These are phyloP conservation scores for Thalassiosira livingstoniorum DNA, from an alignment of 352 stramenopile genomes.

Conservation along the genomic window DNA sequence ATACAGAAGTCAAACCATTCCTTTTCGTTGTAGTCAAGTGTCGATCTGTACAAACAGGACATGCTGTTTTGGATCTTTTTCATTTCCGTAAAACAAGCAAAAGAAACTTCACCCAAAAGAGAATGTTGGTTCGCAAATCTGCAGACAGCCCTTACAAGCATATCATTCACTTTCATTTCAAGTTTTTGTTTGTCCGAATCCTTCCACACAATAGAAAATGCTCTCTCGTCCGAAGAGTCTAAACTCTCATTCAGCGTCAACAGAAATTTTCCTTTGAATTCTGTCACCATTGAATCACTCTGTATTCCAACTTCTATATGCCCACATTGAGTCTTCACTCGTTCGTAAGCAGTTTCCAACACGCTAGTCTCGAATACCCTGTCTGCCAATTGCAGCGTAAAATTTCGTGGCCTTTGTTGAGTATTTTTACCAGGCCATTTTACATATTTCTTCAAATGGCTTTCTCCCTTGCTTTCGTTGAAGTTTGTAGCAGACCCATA, in stretches of 20 bases:
- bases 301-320: not conserved
- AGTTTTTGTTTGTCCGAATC: not conserved
- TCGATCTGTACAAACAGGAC: not conserved
- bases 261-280: not conserved
- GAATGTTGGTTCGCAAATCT: not conserved
- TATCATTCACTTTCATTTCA: not conserved
- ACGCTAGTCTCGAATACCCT: not conserved
- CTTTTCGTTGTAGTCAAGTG: not conserved
- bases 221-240: not conserved
- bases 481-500: conserved; percentile 19
- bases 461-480: not conserved
- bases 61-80: not conserved
- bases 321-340: not conserved
- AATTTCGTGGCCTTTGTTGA: not conserved
- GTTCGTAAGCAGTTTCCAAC: not conserved
- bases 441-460: not conserved
- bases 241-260: not conserved
- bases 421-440: not conserved
- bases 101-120: not conserved
- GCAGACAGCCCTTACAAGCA: not conserved
- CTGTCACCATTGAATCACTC: not conserved
- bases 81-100: not conserved
- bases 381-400: not conserved
- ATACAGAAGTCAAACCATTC: conserved; percentile 10
- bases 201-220: not conserved